These are phyloP conservation scores for Fusarium longipes DNA, from an alignment of 2,329 filamentous ascomycete genomes.

Conservation along the genomic window DNA sequence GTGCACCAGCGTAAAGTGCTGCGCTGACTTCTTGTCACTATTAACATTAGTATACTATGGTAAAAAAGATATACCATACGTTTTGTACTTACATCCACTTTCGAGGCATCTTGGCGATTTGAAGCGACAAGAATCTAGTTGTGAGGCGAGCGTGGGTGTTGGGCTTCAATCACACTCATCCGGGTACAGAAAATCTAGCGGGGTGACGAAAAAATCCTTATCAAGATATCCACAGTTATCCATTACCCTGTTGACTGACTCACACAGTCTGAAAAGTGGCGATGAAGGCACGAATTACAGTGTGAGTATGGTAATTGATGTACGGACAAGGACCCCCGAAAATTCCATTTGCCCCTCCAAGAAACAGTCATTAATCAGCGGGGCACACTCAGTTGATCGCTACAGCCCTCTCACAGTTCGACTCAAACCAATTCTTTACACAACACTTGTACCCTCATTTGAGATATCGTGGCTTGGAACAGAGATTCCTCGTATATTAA, in stretches of 20 bases:
- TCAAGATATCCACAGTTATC: slow-evolving; percentile 46
- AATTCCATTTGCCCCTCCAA: slow-evolving; percentile 62
- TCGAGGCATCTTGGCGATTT: slow-evolving; percentile 66
- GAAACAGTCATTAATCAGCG: slow-evolving; percentile 55
- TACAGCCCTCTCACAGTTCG: slow-evolving; percentile 35
- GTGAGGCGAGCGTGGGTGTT: slow-evolving; percentile 40
- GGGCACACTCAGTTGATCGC: slow-evolving; percentile 39
- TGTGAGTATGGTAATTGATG: slow-evolving; percentile 34
- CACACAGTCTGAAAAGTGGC: slow-evolving; percentile 45
- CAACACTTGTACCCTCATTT: slow-evolving; percentile 21
- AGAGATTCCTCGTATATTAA: slow-evolving; percentile 25
- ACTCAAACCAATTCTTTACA: slow-evolving; percentile 34
- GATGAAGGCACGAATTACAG: slow-evolving; percentile 41
- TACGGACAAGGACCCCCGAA: slow-evolving; percentile 44
- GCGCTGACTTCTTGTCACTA: slow-evolving; percentile 87
- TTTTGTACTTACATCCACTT: slow-evolving; percentile 27
- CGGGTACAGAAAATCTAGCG: slow-evolving; percentile 48
- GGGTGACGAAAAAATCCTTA: slow-evolving; percentile 48
- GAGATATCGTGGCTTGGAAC: slow-evolving; percentile 24
- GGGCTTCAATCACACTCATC: slow-evolving; percentile 45
- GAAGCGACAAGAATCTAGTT: slow-evolving; percentile 25
- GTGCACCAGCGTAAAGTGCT: slow-evolving; percentile 94
- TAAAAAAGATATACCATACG: too few species aligned
- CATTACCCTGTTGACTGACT: slow-evolving; percentile 21
- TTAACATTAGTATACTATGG: slow-evolving; percentile 18